These are phyloP conservation scores for Erythrophleum fordii DNA, from an alignment of 306 rosid genomes.

Conservation along the genomic window DNA sequence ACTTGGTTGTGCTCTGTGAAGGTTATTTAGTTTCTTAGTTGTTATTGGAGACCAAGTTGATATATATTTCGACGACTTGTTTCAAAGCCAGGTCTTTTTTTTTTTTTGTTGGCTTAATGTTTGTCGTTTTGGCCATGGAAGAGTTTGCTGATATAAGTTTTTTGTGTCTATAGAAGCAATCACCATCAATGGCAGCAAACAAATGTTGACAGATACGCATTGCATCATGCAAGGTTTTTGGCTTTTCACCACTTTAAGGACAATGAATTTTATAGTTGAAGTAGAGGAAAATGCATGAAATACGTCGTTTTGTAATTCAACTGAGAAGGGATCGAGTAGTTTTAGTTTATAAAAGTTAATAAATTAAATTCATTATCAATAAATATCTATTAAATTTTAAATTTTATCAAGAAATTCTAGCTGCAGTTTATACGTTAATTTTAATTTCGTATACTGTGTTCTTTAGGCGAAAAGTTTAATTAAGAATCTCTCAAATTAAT, in stretches of 20 bases:
- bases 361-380: no score
- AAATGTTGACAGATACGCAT: slow-evolving; percentile 11
- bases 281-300: not conserved
- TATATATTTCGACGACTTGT: not conserved
- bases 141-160: not conserved
- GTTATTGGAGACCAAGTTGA: not conserved
- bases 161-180: not conserved
- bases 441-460: not conserved
- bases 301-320: no score
- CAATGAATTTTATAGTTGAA: not conserved
- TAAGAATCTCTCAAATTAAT: not conserved
- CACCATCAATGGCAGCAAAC: slow-evolving; percentile 2
- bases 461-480: not conserved
- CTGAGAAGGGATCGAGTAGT: no score
- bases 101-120: not conserved
- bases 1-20: not conserved
- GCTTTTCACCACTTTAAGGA: not conserved
- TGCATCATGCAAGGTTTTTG: slow-evolving; percentile 1
- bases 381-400: not conserved
- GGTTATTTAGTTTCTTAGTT: not conserved
- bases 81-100: not conserved
- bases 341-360: no score
- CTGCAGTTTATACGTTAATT: not conserved
- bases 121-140: not conserved
- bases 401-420: not conserved